Evolutionary conservation across 78 protist genomes (phyloP), one percentile per base, ranked within the genome.

Genomic region (Cyanophora paradoxa): DNA sequence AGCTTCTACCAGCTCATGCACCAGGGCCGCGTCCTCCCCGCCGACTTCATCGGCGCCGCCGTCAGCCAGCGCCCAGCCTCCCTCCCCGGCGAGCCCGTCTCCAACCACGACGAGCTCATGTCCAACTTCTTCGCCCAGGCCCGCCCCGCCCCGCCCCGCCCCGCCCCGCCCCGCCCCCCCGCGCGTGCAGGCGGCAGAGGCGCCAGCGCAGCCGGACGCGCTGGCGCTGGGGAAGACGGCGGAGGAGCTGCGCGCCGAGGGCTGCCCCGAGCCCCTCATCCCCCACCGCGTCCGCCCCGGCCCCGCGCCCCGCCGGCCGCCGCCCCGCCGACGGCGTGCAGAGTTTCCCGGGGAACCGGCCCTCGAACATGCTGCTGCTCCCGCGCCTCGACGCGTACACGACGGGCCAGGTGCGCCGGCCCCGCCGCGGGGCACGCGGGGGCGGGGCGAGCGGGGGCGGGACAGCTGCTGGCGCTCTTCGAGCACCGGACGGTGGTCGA

Each of bases 181-280:
- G 48, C 10, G 6, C 22, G 48, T 42, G 6, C 48, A 42, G 48
- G 48, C 48, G 10, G 10, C n/a, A n/a, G n/a, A n/a, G n/a, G n/a
- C n/a, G n/a, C n/a, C n/a, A n/a, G n/a, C n/a, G n/a, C 97, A 92
- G 76, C 84, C 97, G 0, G 95, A 90, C 59, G 98, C 98, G 0
- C 82, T 94, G 50, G 88, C 88, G 90, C 24, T 17, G 33, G 98
- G 98, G 20, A 89, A 89, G 70, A 81, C 79, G 3, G 61, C 10
- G 11, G 87, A 54, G 13, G 86, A 89, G 71, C 97, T 81, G 14
- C 33, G 50, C 33, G 68, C 69, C 37, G 95, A 88, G 74, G 81
- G 88, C 16, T 6, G 14, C 34, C n/a, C n/a, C n/a, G n/a, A n/a
- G 34, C 71, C n/a, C n/a, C n/a, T n/a, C n/a, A n/a, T n/a, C n/a